phyloP scores from a whole-genome alignment of 2,329 filamentous ascomycete species.

The Penicillium sp. region DNA sequence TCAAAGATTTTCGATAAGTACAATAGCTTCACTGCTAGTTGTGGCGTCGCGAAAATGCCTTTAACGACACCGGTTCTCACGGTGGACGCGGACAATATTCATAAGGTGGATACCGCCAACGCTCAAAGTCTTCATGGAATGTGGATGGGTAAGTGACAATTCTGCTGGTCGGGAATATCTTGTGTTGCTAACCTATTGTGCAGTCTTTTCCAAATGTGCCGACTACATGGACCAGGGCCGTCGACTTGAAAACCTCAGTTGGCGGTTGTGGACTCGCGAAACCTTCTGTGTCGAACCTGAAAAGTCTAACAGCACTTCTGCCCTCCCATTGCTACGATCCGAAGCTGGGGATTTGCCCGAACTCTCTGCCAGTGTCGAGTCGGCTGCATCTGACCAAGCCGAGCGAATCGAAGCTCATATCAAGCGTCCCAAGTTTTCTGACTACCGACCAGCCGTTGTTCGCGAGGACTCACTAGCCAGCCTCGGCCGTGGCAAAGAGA shows the following conservation, averaged over 20 bases:
- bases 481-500: slow-evolving; percentile 70
- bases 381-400: slow-evolving; percentile 63
- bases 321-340: slow-evolving; percentile 47
- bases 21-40: slow-evolving; percentile 13
- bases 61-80: slow-evolving; percentile 84
- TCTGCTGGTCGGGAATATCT: background rate
- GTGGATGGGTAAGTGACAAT: slow-evolving; percentile 77
- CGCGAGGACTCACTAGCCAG: slow-evolving; percentile 54
- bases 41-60: slow-evolving; percentile 62
- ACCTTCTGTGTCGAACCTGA: slow-evolving; percentile 79
- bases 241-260: slow-evolving; percentile 90
- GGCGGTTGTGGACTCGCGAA: slow-evolving; percentile 92
- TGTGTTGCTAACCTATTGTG: background rate
- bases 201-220: slow-evolving; percentile 92
- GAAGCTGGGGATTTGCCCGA: slow-evolving; percentile 59
- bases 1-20: slow-evolving; percentile 2
- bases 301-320: slow-evolving; percentile 50
- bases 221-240: slow-evolving; percentile 91
- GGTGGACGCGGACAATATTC: slow-evolving; percentile 86
- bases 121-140: slow-evolving; percentile 92
- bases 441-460: slow-evolving; percentile 57
- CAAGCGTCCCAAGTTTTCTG: slow-evolving; percentile 58
- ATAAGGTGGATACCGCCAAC: slow-evolving; percentile 91
- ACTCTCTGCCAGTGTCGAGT: slow-evolving; percentile 75
- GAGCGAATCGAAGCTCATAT: slow-evolving; percentile 55